Evolutionary conservation across 352 stramenopile species (phyloP), one percentile per base, ranked within the genome.

Genomic region (Globisporangium barbulae): DNA sequence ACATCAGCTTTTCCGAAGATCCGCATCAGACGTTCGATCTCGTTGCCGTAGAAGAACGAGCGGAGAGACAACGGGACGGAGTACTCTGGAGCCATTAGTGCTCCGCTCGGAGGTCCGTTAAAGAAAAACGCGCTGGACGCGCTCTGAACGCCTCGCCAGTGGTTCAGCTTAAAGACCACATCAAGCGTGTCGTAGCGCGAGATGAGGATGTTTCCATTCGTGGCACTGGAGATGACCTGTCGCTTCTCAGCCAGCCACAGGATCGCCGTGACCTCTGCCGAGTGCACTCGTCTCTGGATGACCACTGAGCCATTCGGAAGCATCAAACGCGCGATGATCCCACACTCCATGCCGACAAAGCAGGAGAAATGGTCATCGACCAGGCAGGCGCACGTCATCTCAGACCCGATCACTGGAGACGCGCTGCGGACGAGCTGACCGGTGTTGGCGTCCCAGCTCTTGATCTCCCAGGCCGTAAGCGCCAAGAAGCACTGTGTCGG

Each of bases 331-430:
- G 73, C 78, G 37, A 85, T 53, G 7, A 63, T 71, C 3, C 78
- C 78, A 19, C 73, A 33, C 21, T 81, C 72, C 7, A 70, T 74
- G 0, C 78, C 78, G 3, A 78, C 65, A 55, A 83, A 75, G 60
- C 73, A 83, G 0, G 78, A 85, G 42, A 75, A 72, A 15, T 71
- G 55, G 39, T 83, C 70, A n/a, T 80, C 65, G 15, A 75, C 64
- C 5, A 73, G 13, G 5, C 59, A 72, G 0, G 69, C 75, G 37
- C 72, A 75, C 1, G 68, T 75, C 3, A 81, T 67, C 56, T 84
- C 69, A 1, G 53, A 63, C 2, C 59, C 62, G 5, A 83, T 47
- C 33, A 76, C 47, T 1, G 61, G 65, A 2, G 63, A 65, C 19
- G 67, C 65, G 10, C 52, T 57, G 3, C 71, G 67, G 17, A 66